phyloP scores from a whole-genome alignment of 1,284 basidiomycete genomes.

The Ustilago trichophora region DNA sequence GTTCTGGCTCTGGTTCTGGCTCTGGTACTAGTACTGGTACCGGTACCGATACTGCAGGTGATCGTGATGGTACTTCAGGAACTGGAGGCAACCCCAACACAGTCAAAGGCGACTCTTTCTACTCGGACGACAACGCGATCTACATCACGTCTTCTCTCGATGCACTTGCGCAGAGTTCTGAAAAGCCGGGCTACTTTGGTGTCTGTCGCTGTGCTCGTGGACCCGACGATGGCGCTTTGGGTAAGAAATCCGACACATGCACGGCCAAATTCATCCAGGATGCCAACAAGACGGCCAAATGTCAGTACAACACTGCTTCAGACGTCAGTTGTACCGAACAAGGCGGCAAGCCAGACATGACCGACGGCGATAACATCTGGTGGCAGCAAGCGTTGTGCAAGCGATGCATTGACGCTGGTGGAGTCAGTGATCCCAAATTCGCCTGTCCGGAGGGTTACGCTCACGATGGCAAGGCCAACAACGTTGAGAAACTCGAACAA shows the following conservation, averaged over 20 bases:
- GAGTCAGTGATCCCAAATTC: constrained; percentile 1
- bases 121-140: no score
- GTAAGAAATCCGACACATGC: not conserved
- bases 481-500: no score
- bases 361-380: constrained; percentile 1
- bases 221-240: not conserved
- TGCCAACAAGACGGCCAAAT: not conserved
- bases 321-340: constrained; percentile 1
- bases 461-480: no score
- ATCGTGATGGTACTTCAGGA: no score
- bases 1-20: no score
- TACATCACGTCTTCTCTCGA: not conserved
- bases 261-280: not conserved
- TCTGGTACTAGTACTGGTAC: no score
- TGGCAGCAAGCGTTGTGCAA: constrained; percentile 16
- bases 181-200: not conserved
- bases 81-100: no score
- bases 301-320: not conserved
- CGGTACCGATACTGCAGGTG: no score
- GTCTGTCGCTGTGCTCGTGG: not conserved
- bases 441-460: not conserved
- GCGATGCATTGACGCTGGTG: constrained; percentile 14
- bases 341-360: not conserved
- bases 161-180: no score
- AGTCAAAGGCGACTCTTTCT: no score